Conservation (phyloP, 495 filamentous ascomycete species). For the Podospora fimiseda region DNA sequence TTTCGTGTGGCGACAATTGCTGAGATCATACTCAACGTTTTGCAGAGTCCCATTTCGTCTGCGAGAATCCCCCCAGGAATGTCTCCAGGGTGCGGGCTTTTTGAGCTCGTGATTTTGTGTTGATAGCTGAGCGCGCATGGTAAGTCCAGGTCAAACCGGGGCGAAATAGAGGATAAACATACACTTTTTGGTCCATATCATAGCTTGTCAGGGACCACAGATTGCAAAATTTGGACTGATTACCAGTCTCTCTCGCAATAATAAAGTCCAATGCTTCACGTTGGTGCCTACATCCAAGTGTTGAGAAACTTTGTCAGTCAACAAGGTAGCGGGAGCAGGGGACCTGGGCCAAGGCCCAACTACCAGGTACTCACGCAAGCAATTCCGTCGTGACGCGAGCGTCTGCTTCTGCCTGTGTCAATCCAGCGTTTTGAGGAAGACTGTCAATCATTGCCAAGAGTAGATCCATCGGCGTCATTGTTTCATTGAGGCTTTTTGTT, state of each 20-base stretch:
- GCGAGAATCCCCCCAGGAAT: conserved; percentile 31
- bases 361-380: neutral
- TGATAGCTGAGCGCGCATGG: neutral
- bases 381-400: neutral
- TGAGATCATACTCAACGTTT: conserved; percentile 35
- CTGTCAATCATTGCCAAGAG: neutral
- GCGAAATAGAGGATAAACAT: neutral
- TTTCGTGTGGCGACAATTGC: conserved; percentile 23
- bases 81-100: neutral
- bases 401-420: neutral
- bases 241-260: neutral
- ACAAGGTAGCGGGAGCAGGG: no score
- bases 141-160: neutral
- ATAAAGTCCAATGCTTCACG: neutral
- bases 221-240: neutral
- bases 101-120: conserved; percentile 9
- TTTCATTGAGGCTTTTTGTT: neutral
- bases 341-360: no score
- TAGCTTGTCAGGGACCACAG: neutral
- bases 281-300: neutral
- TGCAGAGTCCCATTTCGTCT: conserved; percentile 44
- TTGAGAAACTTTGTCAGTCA: neutral
- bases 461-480: neutral
- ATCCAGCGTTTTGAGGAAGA: neutral
- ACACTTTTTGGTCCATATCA: neutral